These are phyloP conservation scores for Aplosporella prunicola DNA, from an alignment of 2,329 filamentous ascomycete species.

Conservation along the genomic window DNA sequence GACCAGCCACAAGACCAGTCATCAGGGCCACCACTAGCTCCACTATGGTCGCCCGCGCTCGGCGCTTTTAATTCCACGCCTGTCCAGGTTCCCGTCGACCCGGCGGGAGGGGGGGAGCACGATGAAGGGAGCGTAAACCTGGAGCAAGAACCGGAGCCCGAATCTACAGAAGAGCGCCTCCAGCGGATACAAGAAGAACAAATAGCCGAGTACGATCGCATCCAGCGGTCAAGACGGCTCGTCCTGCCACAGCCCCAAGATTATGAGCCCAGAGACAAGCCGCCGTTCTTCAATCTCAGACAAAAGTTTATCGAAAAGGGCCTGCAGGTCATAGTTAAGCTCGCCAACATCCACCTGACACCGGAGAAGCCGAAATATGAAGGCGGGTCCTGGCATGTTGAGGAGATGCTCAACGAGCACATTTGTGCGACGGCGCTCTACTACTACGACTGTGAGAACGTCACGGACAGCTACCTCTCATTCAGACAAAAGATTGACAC, in stretches of 20 bases:
- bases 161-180: neutral
- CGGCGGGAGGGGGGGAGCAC: neutral
- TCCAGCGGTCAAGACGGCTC: too few relatives aligned
- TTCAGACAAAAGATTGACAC: conserved; percentile 35
- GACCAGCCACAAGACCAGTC: too few relatives aligned
- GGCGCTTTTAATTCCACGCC: too few relatives aligned
- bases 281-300: conserved; percentile 14
- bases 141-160: neutral
- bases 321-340: conserved; percentile 55
- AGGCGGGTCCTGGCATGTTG: conserved; percentile 47
- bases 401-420: conserved; percentile 47
- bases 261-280: neutral
- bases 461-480: conserved; percentile 41
- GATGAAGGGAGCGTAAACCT: too few relatives aligned
- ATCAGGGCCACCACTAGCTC: too few relatives aligned
- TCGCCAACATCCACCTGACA: conserved; percentile 50
- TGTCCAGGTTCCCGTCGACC: too few relatives aligned
- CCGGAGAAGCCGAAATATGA: conserved; percentile 48
- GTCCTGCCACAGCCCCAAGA: neutral
- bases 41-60: too few relatives aligned
- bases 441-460: conserved; percentile 53
- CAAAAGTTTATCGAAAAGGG: conserved; percentile 31
- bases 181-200: too few relatives aligned
- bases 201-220: too few relatives aligned
- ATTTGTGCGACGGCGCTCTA: conserved; percentile 55